A percentile compares a stretch with the other conserved stretches of the same genome.
Evolutionary conservation across 768 basidiomycete species (phyloP).

Genomic region (Kwoniella bestiolae): DNA sequence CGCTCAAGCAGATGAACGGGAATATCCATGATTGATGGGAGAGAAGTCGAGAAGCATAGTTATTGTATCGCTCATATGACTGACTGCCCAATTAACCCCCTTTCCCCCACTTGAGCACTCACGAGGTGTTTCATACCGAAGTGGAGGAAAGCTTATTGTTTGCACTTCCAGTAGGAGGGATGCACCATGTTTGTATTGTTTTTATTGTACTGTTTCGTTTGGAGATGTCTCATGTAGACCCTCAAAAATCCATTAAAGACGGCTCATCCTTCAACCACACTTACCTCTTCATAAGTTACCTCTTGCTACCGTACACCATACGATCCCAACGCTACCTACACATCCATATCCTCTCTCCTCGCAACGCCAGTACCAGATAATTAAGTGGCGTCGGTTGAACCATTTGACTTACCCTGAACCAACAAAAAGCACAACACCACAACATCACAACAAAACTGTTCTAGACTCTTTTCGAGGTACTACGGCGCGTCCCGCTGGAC

Average conservation of each 20-base stretch:
- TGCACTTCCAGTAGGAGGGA: too few relatives aligned
- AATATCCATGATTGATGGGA: too few relatives aligned
- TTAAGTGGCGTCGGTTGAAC: background rate
- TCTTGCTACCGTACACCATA: too few relatives aligned
- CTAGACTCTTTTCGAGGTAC: background rate
- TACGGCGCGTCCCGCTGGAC: constrained; percentile 12
- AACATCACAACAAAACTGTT: background rate
- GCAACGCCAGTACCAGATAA: background rate
- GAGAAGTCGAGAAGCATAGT: too few relatives aligned
- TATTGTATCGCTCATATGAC: too few relatives aligned
- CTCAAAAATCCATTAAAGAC: background rate
- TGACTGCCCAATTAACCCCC: too few relatives aligned
- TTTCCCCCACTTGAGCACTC: too few relatives aligned
- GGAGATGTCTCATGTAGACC: background rate
- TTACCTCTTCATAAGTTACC: background rate
- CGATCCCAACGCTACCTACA: too few relatives aligned
- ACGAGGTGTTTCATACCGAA: background rate
- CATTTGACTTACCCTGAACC: constrained; percentile 3
- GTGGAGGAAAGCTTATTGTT: background rate
- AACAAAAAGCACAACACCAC: background rate
- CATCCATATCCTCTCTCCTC: background rate
- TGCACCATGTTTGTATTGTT: too few relatives aligned
- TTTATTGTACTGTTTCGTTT: too few relatives aligned
- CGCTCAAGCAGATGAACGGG: too few relatives aligned
- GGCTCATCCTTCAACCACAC: background rate